These are phyloP conservation scores for Penicillium occitanis DNA, from an alignment of 2,329 filamentous ascomycete genomes.

Conservation along the genomic window DNA sequence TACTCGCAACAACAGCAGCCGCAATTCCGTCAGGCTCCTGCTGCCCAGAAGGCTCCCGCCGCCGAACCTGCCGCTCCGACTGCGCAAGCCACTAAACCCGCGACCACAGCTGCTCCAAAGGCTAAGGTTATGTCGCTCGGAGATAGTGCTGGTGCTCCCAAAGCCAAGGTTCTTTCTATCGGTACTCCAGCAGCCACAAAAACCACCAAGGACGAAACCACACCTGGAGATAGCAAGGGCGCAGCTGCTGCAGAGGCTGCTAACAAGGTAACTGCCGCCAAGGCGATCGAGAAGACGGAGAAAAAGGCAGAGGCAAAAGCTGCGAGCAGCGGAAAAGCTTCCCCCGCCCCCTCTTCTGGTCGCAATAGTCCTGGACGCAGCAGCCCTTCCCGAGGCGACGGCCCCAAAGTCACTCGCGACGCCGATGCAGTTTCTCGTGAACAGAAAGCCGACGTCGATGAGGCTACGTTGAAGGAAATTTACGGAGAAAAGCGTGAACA, in stretches of 20 bases:
- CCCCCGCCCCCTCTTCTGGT: constrained; percentile 78
- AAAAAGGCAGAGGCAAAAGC: constrained; percentile 57
- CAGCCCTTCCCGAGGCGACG: constrained; percentile 66
- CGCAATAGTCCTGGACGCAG: constrained; percentile 76
- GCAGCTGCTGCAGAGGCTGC: constrained; percentile 62
- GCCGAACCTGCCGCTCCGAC: constrained; percentile 36
- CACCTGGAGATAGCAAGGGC: constrained; percentile 48
- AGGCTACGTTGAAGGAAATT: constrained; percentile 87
- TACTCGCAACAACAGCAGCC: constrained; percentile 46
- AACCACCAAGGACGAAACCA: constrained; percentile 45
- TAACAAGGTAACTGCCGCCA: constrained; percentile 79
- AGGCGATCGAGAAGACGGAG: constrained; percentile 89
- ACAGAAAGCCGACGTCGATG: constrained; percentile 74
- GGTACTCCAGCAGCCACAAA: constrained; percentile 50
- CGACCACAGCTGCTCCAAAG: constrained; percentile 47
- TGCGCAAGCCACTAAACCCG: constrained; percentile 31
- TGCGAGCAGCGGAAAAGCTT: constrained; percentile 67
- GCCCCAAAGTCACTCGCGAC: constrained; percentile 61
- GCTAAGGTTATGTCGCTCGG: constrained; percentile 62
- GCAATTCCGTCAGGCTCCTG: constrained; percentile 45
- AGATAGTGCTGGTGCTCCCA: constrained; percentile 52
- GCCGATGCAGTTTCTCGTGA: constrained; percentile 83
- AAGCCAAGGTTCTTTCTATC: constrained; percentile 76
- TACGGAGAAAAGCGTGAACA: constrained; percentile 77
- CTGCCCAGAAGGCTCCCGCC: constrained; percentile 12